phyloP scores from a whole-genome alignment of 176 grass and related monocot genomes.

The Raddia guianensis region DNA sequence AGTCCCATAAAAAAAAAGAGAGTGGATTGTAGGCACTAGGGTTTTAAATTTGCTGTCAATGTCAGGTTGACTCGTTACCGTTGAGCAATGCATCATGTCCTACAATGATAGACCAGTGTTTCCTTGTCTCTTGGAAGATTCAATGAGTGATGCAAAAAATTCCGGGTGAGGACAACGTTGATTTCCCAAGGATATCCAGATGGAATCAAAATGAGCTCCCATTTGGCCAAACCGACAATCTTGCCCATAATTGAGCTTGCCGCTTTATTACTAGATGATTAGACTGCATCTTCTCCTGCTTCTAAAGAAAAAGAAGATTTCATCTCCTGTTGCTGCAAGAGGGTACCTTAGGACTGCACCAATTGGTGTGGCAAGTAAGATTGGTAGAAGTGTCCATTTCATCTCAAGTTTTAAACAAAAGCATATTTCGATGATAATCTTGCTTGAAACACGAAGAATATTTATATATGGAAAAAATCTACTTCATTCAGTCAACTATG shows the following conservation, averaged over 20 bases:
- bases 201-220: conserved; percentile 6
- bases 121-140: neutral
- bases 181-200: conserved; percentile 7
- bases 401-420: neutral
- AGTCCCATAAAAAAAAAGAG: too few relatives aligned
- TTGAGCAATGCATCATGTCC: neutral
- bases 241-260: neutral
- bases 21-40: neutral
- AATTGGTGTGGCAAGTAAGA: too few relatives aligned
- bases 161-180: conserved; percentile 19
- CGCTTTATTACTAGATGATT: too few relatives aligned
- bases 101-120: conserved; percentile 7
- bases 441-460: neutral
- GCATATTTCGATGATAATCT: neutral
- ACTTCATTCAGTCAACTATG: too few relatives aligned
- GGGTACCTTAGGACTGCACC: too few relatives aligned
- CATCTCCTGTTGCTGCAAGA: too few relatives aligned
- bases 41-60: conserved; percentile 37
- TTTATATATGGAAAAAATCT: neutral
- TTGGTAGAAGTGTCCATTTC: neutral
- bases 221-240: neutral
- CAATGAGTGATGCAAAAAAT: neutral
- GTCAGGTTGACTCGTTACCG: neutral
- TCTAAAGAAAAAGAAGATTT: too few relatives aligned
- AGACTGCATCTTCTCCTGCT: too few relatives aligned